Evolutionary conservation across 257 asterid species (phyloP).

Genomic region (Nicotiana attenuata): DNA sequence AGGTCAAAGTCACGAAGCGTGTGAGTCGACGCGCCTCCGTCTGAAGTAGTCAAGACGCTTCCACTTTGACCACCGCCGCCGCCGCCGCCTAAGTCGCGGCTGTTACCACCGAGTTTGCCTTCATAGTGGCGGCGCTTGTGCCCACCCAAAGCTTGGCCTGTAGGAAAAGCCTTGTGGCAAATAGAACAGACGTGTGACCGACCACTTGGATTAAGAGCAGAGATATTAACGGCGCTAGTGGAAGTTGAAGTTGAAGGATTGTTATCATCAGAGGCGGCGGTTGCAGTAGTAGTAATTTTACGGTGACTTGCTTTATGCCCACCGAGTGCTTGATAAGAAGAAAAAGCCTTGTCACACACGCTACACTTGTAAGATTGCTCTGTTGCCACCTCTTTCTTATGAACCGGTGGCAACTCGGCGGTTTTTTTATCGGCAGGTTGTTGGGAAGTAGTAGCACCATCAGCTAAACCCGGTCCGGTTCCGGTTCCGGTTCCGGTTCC

Average conservation of each 20-base stretch:
- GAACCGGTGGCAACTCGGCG: background rate
- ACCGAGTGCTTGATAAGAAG: constrained; percentile 79
- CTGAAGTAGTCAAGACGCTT: constrained; percentile 33
- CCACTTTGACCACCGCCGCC: constrained; percentile 3
- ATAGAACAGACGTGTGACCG: constrained; percentile 63
- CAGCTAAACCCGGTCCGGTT: background rate
- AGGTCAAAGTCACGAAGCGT: constrained; percentile 34
- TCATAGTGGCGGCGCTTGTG: constrained; percentile 93
- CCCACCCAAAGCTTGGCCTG: constrained; percentile 95
- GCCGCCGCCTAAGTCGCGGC: background rate
- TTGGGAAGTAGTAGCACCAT: background rate
- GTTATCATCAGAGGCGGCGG: constrained; percentile 20
- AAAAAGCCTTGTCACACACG: constrained; percentile 56
- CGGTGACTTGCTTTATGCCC: constrained; percentile 99
- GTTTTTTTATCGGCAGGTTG: background rate
- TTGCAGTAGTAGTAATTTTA: constrained; percentile 10
- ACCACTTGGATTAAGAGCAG: constrained; percentile 50
- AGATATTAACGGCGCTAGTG: constrained; percentile 4
- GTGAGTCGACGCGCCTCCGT: constrained; percentile 37
- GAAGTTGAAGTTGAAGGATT: constrained; percentile 20
- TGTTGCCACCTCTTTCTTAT: background rate
- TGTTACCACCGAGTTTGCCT: constrained; percentile 41
- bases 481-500: background rate
- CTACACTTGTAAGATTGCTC: constrained; percentile 40
- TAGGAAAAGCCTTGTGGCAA: constrained; percentile 60